A percentile compares a stretch with the other conserved stretches of the same genome.
These are phyloP conservation scores for Psilocybe subaeruginosa DNA, from an alignment of 768 basidiomycete genomes.

Conservation along the genomic window DNA sequence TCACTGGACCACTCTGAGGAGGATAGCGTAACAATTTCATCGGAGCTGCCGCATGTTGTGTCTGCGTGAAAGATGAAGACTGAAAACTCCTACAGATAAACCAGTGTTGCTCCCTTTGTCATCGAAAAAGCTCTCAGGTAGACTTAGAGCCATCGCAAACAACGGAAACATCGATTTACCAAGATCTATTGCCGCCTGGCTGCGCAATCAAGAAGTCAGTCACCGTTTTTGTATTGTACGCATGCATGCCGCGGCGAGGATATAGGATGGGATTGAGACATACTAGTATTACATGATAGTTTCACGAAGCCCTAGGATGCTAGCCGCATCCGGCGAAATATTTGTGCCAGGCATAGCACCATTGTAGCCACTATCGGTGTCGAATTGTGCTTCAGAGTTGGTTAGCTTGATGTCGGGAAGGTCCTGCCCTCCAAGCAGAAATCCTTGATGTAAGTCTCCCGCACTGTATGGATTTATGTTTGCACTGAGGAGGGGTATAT, in stretches of 20 bases:
- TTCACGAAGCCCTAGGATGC: conserved; percentile 59
- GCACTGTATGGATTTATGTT: conserved; percentile 76
- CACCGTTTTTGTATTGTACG: no score
- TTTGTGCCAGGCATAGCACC: conserved; percentile 74
- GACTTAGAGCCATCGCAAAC: conserved; percentile 80
- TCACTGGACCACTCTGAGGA: conserved; percentile 60
- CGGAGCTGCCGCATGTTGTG: conserved; percentile 74
- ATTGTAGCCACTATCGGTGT: conserved; percentile 29
- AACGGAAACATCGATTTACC: conserved; percentile 81
- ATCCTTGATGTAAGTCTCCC: conserved; percentile 91
- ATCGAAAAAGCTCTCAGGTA: conserved; percentile 79
- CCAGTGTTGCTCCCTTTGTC: conserved; percentile 59
- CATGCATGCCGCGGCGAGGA: neutral
- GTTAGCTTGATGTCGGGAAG: conserved; percentile 20
- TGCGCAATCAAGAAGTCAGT: conserved; percentile 13
- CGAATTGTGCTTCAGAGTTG: no score
- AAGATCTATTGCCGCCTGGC: conserved; percentile 36
- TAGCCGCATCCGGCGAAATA: conserved; percentile 67
- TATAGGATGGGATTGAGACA: conserved; percentile 22
- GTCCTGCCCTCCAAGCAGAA: conserved; percentile 80
- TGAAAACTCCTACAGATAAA: neutral
- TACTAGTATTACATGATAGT: conserved; percentile 71
- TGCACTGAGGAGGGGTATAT: conserved; percentile 67
- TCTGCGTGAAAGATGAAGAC: conserved; percentile 42
- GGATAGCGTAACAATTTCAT: conserved; percentile 86